Evolutionary conservation across 129 eudicot species (phyloP).

Genomic region (Chrysanthemum makinoi): DNA sequence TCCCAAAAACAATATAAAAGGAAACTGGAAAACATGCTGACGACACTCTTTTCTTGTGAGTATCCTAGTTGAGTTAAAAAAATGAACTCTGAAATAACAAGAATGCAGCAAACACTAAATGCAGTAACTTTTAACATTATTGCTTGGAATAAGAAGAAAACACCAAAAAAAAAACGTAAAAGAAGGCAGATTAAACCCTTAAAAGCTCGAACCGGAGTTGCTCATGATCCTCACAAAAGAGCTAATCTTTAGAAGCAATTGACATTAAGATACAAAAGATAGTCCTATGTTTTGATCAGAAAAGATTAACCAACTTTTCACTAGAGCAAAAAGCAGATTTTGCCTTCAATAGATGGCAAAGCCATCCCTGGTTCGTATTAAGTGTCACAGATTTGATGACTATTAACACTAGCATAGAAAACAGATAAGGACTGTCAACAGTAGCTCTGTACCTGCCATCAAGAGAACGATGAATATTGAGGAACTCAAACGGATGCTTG

Average conservation of each 20-base stretch:
- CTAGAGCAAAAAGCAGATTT: background rate
- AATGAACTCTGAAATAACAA: background rate
- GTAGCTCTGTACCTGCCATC: conserved; percentile 68
- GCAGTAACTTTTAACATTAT: too few species aligned
- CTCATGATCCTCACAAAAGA: background rate
- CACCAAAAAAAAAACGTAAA: too few species aligned
- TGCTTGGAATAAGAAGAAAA: background rate
- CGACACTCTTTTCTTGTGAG: background rate
- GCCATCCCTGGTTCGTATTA: background rate
- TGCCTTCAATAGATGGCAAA: background rate
- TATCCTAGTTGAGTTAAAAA: background rate
- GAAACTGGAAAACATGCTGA: background rate
- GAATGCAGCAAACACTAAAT: background rate
- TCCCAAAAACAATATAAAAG: too few species aligned
- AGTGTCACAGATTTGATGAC: background rate
- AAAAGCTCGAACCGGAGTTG: background rate
- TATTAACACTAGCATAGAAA: background rate
- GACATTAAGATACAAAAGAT: background rate
- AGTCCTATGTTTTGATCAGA: background rate
- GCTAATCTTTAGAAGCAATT: background rate
- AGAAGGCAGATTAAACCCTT: background rate
- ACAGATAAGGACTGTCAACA: background rate
- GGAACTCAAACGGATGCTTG: conserved; percentile 71
- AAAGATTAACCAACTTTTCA: background rate
- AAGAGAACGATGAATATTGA: conserved; percentile 69